Evolutionary conservation across 495 filamentous ascomycete species (phyloP).

Genomic region (Hypoxylon crocopeplum): DNA sequence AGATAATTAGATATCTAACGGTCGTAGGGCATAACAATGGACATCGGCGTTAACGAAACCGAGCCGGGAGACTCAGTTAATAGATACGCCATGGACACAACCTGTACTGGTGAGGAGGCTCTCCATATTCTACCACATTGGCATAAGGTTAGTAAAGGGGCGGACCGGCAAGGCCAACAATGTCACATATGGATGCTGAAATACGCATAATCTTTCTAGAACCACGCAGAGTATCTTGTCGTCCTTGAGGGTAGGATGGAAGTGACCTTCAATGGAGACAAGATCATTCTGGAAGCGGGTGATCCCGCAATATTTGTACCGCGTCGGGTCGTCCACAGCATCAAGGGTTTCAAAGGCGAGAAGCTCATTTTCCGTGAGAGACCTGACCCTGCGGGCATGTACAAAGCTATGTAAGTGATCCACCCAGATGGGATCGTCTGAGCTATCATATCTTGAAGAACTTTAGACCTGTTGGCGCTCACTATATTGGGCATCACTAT

Average conservation of each 20-base stretch:
- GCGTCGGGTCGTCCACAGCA: constrained; percentile 23
- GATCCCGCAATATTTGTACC: constrained; percentile 21
- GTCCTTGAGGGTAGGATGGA: constrained; percentile 29
- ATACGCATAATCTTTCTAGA: constrained; percentile 3
- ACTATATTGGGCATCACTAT: background rate
- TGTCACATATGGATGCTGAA: background rate
- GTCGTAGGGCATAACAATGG: constrained; percentile 19
- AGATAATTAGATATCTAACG: background rate
- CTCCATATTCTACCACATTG: constrained; percentile 31
- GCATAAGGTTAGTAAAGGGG: constrained; percentile 30
- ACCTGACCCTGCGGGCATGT: constrained; percentile 27
- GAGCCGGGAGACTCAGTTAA: constrained; percentile 34
- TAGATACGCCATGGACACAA: constrained; percentile 27
- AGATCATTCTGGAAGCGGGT: constrained; percentile 21
- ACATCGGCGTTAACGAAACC: constrained; percentile 22
- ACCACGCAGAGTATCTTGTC: constrained; percentile 27
- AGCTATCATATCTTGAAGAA: background rate
- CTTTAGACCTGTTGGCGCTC: background rate
- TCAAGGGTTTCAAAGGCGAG: constrained; percentile 25
- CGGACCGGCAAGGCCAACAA: background rate
- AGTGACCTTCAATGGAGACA: constrained; percentile 25
- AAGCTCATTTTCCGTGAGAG: constrained; percentile 21
- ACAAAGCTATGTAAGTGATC: constrained; percentile 27
- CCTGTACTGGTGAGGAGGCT: constrained; percentile 27
- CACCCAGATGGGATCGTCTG: background rate